Conservation (phyloP, 306 rosid genomes). For the Erythrophleum fordii region DNA sequence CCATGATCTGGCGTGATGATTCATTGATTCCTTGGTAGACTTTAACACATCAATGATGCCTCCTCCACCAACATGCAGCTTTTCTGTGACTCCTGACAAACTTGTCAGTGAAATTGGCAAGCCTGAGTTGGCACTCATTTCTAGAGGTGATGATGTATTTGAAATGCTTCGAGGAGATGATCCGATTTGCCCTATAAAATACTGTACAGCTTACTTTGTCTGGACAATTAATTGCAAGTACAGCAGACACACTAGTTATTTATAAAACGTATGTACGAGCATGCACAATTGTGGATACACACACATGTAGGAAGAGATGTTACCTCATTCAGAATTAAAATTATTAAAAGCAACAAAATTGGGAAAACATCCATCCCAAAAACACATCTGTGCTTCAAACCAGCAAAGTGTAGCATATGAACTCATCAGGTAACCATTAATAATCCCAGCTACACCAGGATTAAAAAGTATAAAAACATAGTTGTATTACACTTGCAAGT, state of each 20-base stretch:
- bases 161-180: conserved; percentile 45
- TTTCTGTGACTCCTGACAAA: conserved; percentile 42
- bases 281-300: conserved; percentile 17
- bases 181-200: conserved; percentile 42
- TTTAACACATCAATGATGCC: conserved; percentile 36
- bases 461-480: background rate
- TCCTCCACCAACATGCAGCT: conserved; percentile 40
- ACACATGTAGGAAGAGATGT: background rate
- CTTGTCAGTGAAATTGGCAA: conserved; percentile 45
- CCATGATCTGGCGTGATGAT: conserved; percentile 52
- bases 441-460: conserved; percentile 13
- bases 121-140: conserved; percentile 45
- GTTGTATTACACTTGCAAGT: background rate
- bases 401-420: conserved; percentile 5
- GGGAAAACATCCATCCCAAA: background rate
- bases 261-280: conserved; percentile 6
- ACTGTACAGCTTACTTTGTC: conserved; percentile 13
- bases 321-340: conserved; percentile 15
- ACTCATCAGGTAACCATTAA: conserved; percentile 8
- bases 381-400: conserved; percentile 11
- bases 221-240: background rate
- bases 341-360: conserved; percentile 19
- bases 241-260: conserved; percentile 9
- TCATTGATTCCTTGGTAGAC: conserved; percentile 50
- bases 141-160: conserved; percentile 39